These are phyloP conservation scores for Nicotiana attenuata DNA, from an alignment of 257 asterid species.

Conservation along the genomic window DNA sequence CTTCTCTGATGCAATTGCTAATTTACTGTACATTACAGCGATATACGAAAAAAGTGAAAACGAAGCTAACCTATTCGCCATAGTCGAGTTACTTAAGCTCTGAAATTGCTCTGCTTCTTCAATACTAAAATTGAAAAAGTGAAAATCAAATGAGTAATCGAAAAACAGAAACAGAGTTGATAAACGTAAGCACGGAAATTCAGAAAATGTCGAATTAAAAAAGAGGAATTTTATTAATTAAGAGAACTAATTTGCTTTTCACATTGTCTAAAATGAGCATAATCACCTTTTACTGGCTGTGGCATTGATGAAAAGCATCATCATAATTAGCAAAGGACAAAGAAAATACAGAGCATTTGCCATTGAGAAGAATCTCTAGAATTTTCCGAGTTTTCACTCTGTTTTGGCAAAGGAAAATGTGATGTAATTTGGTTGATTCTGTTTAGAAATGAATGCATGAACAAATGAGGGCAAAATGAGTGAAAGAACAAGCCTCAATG, in stretches of 20 bases:
- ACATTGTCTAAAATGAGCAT: neutral
- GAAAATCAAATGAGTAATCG: neutral
- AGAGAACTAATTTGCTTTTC: neutral
- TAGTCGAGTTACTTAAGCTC: conserved; percentile 45
- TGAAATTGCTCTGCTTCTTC: conserved; percentile 29
- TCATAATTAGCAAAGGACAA: conserved; percentile 27
- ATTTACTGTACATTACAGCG: neutral
- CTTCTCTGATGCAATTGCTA: neutral
- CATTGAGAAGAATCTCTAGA: neutral
- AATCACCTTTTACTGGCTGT: conserved; percentile 40
- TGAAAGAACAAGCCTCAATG: conserved; percentile 31
- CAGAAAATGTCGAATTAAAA: neutral
- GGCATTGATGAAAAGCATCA: conserved; percentile 28
- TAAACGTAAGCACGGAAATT: neutral
- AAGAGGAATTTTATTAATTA: neutral
- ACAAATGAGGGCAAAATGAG: conserved; percentile 7
- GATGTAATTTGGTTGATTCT: neutral
- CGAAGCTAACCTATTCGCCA: conserved; percentile 35
- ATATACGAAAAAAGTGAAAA: neutral
- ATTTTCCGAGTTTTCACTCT: neutral
- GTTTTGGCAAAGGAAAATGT: conserved; percentile 1
- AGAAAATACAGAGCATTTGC: conserved; percentile 8
- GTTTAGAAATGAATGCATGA: neutral
- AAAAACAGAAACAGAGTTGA: neutral
- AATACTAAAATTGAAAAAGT: conserved; percentile 12